Percentiles rank a stretch among this genome's conserved stretches.
Evolutionary conservation across 2,329 filamentous ascomycete genomes (phyloP).

Genomic region (Exutisphaerella laricina): DNA sequence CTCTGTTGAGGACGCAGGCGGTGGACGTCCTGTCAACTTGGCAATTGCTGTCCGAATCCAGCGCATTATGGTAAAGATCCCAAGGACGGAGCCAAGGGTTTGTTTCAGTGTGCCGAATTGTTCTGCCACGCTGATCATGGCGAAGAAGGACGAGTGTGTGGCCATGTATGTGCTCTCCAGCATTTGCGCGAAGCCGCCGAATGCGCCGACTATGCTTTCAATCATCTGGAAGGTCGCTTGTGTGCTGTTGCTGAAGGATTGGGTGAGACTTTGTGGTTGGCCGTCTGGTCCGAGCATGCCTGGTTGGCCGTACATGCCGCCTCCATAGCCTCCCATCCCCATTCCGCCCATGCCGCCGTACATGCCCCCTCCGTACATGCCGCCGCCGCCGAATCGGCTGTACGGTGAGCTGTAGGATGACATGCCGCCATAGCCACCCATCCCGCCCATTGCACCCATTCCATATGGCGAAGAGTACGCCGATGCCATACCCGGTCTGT

Average conservation of each 20-base stretch:
- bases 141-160: constrained; percentile 97
- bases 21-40: constrained; percentile 85
- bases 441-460: constrained; percentile 39
- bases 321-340: constrained; percentile 19
- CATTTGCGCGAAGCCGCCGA: constrained; percentile 98
- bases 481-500: constrained; percentile 27
- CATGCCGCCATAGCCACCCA: constrained; percentile 33
- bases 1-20: constrained; percentile 77
- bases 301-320: constrained; percentile 39
- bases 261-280: constrained; percentile 89
- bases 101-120: constrained; percentile 92
- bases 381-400: constrained; percentile 43
- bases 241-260: constrained; percentile 89
- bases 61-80: constrained; percentile 91
- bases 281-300: constrained; percentile 57
- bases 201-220: constrained; percentile 91
- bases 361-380: constrained; percentile 27
- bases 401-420: constrained; percentile 38
- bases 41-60: constrained; percentile 91
- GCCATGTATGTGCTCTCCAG: constrained; percentile 99
- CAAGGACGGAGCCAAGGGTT: constrained; percentile 85
- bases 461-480: constrained; percentile 51
- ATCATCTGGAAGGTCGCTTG: constrained; percentile 98
- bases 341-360: constrained; percentile 31
- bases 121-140: constrained; percentile 97